Conservation (phyloP, 345 rosid species). For the Populus pruinosa region DNA sequence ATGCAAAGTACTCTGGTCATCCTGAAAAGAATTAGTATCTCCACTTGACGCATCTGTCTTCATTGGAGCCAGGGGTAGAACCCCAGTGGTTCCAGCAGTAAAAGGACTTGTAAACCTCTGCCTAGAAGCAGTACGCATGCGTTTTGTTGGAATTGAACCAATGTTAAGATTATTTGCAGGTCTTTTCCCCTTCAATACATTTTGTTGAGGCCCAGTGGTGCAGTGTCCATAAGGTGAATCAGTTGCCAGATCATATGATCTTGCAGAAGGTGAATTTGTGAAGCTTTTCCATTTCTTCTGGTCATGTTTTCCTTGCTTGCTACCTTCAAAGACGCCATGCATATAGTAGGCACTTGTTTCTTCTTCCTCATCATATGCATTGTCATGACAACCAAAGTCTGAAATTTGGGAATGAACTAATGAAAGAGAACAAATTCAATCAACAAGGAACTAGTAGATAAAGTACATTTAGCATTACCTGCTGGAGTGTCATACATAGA, state of each 20-base stretch:
- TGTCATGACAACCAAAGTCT: conserved; percentile 61
- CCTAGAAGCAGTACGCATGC: conserved; percentile 85
- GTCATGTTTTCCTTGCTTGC: conserved; percentile 48
- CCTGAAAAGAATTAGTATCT: conserved; percentile 93
- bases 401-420: conserved; percentile 29
- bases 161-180: conserved; percentile 54
- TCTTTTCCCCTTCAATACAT: conserved; percentile 57
- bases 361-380: conserved; percentile 72
- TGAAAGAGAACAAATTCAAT: conserved; percentile 20
- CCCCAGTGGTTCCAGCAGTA: conserved; percentile 51
- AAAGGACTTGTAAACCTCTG: conserved; percentile 69
- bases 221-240: conserved; percentile 53
- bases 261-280: conserved; percentile 46
- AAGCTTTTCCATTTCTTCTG: conserved; percentile 63
- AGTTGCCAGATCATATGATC: conserved; percentile 58
- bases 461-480: conserved; percentile 45
- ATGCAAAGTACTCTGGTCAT: conserved; percentile 78
- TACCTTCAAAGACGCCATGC: conserved; percentile 57
- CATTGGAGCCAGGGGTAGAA: conserved; percentile 36
- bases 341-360: conserved; percentile 71
- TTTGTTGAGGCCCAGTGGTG: conserved; percentile 47
- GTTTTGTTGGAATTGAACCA: conserved; percentile 81
- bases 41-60: conserved; percentile 96
- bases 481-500: conserved; percentile 59
- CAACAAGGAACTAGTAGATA: conserved; percentile 6